These are phyloP conservation scores for Mrakia gelida DNA, from an alignment of 768 basidiomycete genomes.

Conservation along the genomic window DNA sequence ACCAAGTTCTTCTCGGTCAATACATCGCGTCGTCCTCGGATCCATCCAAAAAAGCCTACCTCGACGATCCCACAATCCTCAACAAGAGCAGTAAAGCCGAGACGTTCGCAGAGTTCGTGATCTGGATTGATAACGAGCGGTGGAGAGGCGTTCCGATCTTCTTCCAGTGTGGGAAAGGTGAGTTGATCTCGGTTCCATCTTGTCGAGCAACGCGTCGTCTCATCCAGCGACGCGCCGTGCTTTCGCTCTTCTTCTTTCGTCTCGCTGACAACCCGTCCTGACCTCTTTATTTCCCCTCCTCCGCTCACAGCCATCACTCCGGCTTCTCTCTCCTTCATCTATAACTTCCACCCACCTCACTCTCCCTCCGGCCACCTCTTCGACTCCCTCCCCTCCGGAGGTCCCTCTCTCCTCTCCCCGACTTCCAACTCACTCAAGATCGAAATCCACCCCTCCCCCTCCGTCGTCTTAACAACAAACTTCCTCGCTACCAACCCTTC, in stretches of 20 bases:
- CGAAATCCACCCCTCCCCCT: neutral
- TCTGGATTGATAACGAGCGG: conserved; percentile 11
- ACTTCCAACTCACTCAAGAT: neutral
- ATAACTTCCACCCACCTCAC: conserved; percentile 6
- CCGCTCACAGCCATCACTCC: neutral
- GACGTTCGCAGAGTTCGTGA: neutral
- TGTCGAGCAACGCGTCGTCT: neutral
- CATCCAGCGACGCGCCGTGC: neutral
- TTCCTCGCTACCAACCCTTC: neutral
- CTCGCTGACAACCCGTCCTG: neutral
- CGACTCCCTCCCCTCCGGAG: neutral
- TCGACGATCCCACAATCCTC: neutral
- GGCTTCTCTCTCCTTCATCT: neutral
- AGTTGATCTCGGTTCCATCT: neutral
- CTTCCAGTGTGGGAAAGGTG: neutral
- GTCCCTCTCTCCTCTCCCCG: neutral
- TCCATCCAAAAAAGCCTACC: neutral
- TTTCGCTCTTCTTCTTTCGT: neutral
- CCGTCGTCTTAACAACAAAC: neutral
- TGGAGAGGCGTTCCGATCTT: conserved; percentile 1
- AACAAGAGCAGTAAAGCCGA: neutral
- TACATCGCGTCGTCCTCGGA: neutral
- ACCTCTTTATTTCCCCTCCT: neutral
- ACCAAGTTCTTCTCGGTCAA: neutral
- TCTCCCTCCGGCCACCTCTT: neutral